A percentile compares a stretch with the other conserved stretches of the same genome.
Conservation (phyloP, 2,329 filamentous ascomycete genomes). For the Diplodia mutila region DNA sequence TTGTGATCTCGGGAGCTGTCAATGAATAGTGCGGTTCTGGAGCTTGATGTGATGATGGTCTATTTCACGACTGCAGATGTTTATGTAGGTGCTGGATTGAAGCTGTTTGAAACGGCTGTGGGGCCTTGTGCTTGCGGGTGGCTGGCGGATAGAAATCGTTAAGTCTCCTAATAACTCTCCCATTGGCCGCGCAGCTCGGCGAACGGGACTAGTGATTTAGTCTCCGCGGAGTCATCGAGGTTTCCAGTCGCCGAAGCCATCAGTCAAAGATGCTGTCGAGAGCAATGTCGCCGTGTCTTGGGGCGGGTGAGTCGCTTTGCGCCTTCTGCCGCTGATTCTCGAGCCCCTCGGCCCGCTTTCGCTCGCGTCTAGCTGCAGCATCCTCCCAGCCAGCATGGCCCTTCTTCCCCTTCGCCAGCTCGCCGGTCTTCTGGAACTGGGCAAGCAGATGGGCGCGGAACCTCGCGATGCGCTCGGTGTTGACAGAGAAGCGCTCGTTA, state of each 20-base stretch:
- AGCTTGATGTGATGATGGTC: neutral
- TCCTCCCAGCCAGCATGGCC: constrained; percentile 48
- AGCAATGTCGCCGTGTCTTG: constrained; percentile 11
- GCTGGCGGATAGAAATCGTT: constrained; percentile 21
- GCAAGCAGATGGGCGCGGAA: constrained; percentile 60
- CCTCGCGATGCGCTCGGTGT: constrained; percentile 67
- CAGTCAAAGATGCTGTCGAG: constrained; percentile 25
- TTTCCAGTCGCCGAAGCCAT: neutral
- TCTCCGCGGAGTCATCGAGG: neutral
- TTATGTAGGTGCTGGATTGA: neutral
- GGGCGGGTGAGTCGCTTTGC: neutral
- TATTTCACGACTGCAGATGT: neutral
- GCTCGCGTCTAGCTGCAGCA: constrained; percentile 40
- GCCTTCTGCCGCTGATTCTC: constrained; percentile 14
- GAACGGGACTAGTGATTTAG: constrained; percentile 15
- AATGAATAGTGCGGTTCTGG: neutral
- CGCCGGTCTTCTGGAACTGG: constrained; percentile 5
- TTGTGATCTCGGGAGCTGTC: neutral
- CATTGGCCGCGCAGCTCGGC: constrained; percentile 26
- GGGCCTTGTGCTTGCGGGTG: neutral
- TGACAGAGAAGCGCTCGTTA: constrained; percentile 75
- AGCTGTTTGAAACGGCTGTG: neutral
- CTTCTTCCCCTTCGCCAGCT: constrained; percentile 33
- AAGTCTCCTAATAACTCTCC: constrained; percentile 28
- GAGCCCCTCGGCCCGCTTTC: constrained; percentile 53